A percentile compares a stretch with the other conserved stretches of the same genome.
phyloP scores from a whole-genome alignment of 345 rosid species.

The Cardamine occulta region DNA sequence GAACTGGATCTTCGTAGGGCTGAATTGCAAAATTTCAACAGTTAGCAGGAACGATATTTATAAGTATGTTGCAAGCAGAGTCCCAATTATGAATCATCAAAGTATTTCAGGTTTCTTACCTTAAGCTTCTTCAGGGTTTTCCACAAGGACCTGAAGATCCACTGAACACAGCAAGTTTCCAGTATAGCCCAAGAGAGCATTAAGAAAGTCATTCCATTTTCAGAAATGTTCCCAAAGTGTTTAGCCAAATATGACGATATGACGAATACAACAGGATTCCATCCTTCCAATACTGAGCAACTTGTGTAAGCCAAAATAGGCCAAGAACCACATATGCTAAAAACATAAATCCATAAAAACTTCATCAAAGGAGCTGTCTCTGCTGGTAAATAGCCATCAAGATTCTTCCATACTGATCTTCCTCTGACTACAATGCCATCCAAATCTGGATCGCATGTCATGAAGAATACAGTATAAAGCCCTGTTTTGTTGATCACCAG shows the following conservation, averaged over 20 bases:
- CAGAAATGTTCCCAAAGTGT: no score
- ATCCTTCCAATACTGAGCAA: slow-evolving; percentile 76
- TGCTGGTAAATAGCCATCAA: slow-evolving; percentile 78
- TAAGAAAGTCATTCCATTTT: no score
- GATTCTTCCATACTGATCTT: slow-evolving; percentile 83
- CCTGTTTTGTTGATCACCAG: slow-evolving; percentile 66
- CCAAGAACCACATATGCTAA: slow-evolving; percentile 75
- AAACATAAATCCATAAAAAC: slow-evolving; percentile 60
- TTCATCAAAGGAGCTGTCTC: slow-evolving; percentile 82
- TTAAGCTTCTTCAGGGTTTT: no score
- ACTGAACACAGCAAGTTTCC: no score
- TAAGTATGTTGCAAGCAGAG: no score
- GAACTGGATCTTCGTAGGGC: no score
- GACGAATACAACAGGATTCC: slow-evolving; percentile 74
- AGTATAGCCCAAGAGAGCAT: no score
- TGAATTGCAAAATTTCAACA: no score
- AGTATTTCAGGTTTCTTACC: no score
- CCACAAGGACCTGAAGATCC: no score
- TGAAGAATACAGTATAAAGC: slow-evolving; percentile 77
- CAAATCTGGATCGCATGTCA: slow-evolving; percentile 71
- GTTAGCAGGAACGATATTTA: no score
- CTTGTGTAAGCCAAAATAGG: slow-evolving; percentile 68
- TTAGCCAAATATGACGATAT: slow-evolving; percentile 60
- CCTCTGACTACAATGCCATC: slow-evolving; percentile 72
- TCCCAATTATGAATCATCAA: no score